Conservation (phyloP, 176 grass and related monocot genomes). For the Avena atlantica region DNA sequence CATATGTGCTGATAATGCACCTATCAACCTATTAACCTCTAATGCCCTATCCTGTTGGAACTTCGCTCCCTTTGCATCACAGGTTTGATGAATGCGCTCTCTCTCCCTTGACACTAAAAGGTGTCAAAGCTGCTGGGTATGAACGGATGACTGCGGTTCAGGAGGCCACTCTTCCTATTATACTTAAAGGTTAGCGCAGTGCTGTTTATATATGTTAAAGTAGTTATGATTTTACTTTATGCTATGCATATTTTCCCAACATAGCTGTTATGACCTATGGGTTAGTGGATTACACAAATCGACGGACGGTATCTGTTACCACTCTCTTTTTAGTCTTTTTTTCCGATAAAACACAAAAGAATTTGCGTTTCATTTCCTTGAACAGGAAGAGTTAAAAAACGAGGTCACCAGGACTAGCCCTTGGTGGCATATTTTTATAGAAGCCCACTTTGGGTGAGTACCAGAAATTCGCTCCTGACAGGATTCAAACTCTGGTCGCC, state of each 20-base stretch:
- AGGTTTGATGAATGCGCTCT: constrained; percentile 89
- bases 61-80: constrained; percentile 24
- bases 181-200: constrained; percentile 85
- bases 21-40: constrained; percentile 1
- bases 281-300: neutral
- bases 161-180: constrained; percentile 89
- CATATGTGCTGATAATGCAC: neutral
- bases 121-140: constrained; percentile 90
- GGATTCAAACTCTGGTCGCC: too few relatives aligned
- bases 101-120: constrained; percentile 91
- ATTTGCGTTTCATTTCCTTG: too few relatives aligned
- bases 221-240: constrained; percentile 29
- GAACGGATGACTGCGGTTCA: constrained; percentile 92
- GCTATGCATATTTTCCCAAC: neutral
- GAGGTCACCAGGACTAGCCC: too few relatives aligned
- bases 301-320: neutral
- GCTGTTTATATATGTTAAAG: constrained; percentile 34
- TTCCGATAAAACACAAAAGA: too few relatives aligned
- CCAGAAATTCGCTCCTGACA: too few relatives aligned
- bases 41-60: constrained; percentile 22
- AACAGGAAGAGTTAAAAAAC: too few relatives aligned
- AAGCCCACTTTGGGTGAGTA: too few relatives aligned
- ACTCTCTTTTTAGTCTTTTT: constrained; percentile 4
- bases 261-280: constrained; percentile 29
- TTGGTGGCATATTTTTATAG: too few relatives aligned